Base-by-base conservation (phyloP, 352 stramenopile species). In the Globisporangium middletonii region DNA sequence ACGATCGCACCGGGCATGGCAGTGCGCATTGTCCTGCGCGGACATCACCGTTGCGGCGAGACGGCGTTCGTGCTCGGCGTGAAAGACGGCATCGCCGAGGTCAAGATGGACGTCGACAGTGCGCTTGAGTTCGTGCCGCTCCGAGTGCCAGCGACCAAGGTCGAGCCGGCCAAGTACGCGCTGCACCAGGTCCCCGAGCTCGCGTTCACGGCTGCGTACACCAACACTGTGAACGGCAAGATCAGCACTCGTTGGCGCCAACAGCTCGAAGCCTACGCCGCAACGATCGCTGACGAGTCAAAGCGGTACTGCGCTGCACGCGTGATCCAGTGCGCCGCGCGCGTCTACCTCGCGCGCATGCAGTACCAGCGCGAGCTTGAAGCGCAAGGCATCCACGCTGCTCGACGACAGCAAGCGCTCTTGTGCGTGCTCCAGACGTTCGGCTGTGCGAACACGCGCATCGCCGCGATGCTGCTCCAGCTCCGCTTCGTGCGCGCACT, bases 31-130 rank as follows among this genome's bases (percentile, higher is more conserved):
- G 75, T 94, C n/a, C 57, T 94, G 16, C 76, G 72, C 50, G 83
- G 83, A 1, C 83, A 94, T n/a, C 62, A 78, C 4, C 79, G 81
- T 3, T 90, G 81, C 53, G 83, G 83, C 1, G 81, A 94, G 63
- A 92, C 83, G 1, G 81, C 74, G 1, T 92, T 79, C 28, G 81
- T 94, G 6, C 68, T 94, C 2, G 69, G 65, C 12, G 62, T 92
- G 18, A 64, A 74, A 30, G 79, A 92, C 26, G 60, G 75, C 0
- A 80, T 90, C 12, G 81, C 81, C 37, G 70, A 92, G 48, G 73
- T 92, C 26, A 94, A 94, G 45, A 80, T 94, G 64, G 83, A 94
- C 38, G 54, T 88, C n/a, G 83, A 92, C 38, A 77, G 77, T 11
- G 67, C 74, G 41, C 67, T 92, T n/a, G 83, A 94, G 59, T 94